Base-by-base conservation (phyloP, 1,284 basidiomycete species). In the Phenoliferia sp. region DNA sequence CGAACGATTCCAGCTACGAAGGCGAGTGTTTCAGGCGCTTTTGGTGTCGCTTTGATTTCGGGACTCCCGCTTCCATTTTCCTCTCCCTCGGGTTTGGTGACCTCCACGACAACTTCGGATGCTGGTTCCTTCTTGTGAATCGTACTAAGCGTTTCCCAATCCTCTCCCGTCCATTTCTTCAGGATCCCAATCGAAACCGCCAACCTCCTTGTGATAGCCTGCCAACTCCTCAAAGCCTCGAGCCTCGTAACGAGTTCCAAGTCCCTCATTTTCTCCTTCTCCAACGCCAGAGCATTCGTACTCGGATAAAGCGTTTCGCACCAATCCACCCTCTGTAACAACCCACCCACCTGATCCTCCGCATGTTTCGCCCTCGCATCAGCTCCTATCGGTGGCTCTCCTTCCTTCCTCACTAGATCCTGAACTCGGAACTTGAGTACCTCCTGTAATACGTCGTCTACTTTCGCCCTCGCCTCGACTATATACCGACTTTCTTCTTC, bases 1-100 rank as follows among this genome's bases (percentile, higher is more conserved):
- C 98, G 98, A 68, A 98, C 85, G 52, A 99, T 83, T 48, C 93
- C 87, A 78, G 99, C 96, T 39, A 98, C 89, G 78, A 99, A 99
- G 3, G 66, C 65, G 56, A 71, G 65, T 29, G 66, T 59, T n/a
- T 64, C 59, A n/a, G n/a, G n/a, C n/a, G n/a, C n/a, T n/a, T n/a
- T n/a, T n/a, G n/a, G n/a, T n/a, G n/a, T n/a, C n/a, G n/a, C n/a
- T n/a, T n/a, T n/a, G n/a, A n/a, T n/a, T n/a, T n/a, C n/a, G 44
- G 57, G 33, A 34, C 29, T 31, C 17, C 55, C 35, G 52, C 52
- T 63, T n/a, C n/a, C 22, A 31, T 65, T 50, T 19, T 22, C n/a
- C n/a, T n/a, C n/a, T n/a, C n/a, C n/a, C n/a, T n/a, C n/a, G 39
- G 12, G 22, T 2, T 65, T 65, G 35, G 57, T 48, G n/a, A n/a